Conservation (phyloP, 2,329 filamentous ascomycete species). For the Trichoderma sp. region DNA sequence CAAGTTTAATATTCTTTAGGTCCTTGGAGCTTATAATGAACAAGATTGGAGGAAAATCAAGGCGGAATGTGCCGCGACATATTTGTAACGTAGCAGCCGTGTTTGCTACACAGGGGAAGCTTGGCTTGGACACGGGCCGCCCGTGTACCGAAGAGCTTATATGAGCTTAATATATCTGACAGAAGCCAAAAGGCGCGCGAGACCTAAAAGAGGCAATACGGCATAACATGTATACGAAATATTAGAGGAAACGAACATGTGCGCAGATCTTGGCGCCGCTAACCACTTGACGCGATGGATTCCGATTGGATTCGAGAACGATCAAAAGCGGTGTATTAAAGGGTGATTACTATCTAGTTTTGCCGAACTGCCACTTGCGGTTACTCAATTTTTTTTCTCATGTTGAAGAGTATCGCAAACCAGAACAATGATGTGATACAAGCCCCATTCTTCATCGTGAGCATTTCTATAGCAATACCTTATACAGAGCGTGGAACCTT, state of each 20-base stretch:
- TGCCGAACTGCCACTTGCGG: not conserved
- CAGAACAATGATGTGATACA: not conserved
- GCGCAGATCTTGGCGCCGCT: conserved; percentile 14
- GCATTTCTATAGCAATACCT: not conserved
- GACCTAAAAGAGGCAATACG: not conserved
- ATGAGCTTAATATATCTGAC: not conserved
- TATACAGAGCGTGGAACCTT: not conserved
- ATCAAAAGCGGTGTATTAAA: not conserved
- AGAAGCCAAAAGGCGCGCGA: not conserved
- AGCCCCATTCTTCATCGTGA: not conserved
- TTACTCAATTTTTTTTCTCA: not conserved
- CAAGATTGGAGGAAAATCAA: conserved; percentile 26
- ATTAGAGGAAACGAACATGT: conserved; percentile 3
- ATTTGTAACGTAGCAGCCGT: conserved; percentile 19
- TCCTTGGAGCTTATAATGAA: not conserved
- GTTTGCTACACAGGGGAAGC: not conserved
- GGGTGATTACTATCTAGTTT: not conserved
- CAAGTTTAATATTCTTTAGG: not conserved
- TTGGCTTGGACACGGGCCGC: not conserved
- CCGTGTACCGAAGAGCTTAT: not conserved
- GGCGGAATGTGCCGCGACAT: not conserved
- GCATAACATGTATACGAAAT: not conserved
- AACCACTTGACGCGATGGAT: not conserved
- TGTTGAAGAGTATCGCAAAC: not conserved
- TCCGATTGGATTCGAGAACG: conserved; percentile 16